These are phyloP conservation scores for Persicaria maculosa DNA, from an alignment of 148 eudicot genomes.

Conservation along the genomic window DNA sequence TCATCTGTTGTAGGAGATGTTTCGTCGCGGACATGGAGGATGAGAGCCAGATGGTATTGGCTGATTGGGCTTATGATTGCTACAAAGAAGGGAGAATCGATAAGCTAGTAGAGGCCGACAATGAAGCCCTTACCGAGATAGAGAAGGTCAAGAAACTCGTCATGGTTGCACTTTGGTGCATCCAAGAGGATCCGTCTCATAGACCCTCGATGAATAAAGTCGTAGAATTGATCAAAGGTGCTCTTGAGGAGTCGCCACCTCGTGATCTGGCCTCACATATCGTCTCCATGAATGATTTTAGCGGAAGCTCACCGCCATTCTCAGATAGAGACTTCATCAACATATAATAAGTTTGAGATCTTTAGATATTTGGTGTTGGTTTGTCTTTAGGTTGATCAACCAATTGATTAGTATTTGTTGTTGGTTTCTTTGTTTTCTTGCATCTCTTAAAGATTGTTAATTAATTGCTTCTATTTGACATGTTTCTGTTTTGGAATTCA, in stretches of 20 bases:
- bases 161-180: constrained; percentile 36
- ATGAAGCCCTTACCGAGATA: constrained; percentile 13
- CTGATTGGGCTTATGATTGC: constrained; percentile 41
- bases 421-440: no score
- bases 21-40: constrained; percentile 10
- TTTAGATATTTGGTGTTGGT: no score
- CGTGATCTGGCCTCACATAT: constrained; percentile 22
- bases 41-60: constrained; percentile 19
- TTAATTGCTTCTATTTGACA: no score
- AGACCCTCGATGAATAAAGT: constrained; percentile 35
- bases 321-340: no score
- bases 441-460: no score
- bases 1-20: constrained; percentile 18
- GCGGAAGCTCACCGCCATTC: no score
- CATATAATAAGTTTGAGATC: no score
- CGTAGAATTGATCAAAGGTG: constrained; percentile 32
- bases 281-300: neutral
- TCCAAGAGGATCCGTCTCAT: constrained; percentile 38
- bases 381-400: no score
- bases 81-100: constrained; percentile 16
- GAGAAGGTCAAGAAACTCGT: constrained; percentile 13
- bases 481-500: no score
- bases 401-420: no score
- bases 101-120: constrained; percentile 13
- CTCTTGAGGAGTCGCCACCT: constrained; percentile 22